Base-by-base conservation (phyloP, 2,329 filamentous ascomycete genomes). In the Biscogniauxia sp. region DNA sequence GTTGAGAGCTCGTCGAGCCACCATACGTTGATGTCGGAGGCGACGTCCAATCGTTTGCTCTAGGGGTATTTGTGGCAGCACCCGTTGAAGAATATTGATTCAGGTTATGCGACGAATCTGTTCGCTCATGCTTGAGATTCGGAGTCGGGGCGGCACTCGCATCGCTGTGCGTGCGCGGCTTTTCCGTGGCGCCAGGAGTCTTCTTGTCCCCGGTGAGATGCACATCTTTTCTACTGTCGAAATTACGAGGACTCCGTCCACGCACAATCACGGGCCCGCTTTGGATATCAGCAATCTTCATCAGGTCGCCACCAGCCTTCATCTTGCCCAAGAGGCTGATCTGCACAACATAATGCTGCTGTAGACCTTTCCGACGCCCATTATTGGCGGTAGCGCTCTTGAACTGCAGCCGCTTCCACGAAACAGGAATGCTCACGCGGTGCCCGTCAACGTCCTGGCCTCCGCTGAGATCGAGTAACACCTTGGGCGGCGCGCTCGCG, bases 381-480 rank as follows among this genome's bases (percentile, higher is more conserved):
- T 98, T 98, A 74, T 98, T 98, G 55, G 94, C 94, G 0, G 94
- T 98, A 1, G 94, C 94, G 68, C 97, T 95, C 70, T 96, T 91
- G 76, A 98, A 98, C 75, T 98, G 94, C 60, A 98, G 78, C 57
- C 94, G 83, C 76, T 97, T 97, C 94, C 94, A 98, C 37, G 92
- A 89, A 57, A 97, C 88, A 1, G 93, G 91, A 60, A 97, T 86
- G 49, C 87, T 91, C 8, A 94, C 88, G 59, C 88, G 89, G 59
- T 91, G 88, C 1, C 88, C 88, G 70, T 96, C 93, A 41, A 96
- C 84, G 81, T 79, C 92, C 79, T 87, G 84, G 20, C 84, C 85
- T 26, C 79, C 77, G 55, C 76, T 74, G 4, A 87, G 72, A 67
- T 88, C 85, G 25, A 89, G 72, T 0, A 81, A 75, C 52, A 86